Conservation (phyloP, 352 stramenopile species). For the Lagenidium sp. region DNA sequence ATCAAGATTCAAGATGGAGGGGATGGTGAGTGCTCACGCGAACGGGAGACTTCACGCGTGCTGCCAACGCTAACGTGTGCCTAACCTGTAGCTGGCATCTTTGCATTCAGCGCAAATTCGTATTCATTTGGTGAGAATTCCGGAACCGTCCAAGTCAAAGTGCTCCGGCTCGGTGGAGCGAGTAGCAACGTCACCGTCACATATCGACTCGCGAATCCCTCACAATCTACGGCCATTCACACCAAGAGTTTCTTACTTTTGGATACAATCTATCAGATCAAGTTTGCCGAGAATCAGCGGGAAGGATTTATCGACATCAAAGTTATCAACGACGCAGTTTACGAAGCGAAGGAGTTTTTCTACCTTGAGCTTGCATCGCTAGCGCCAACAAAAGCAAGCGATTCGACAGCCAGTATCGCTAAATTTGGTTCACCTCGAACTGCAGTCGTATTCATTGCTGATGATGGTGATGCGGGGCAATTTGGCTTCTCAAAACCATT, state of each 20-base stretch:
- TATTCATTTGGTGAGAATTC: conserved; percentile 45
- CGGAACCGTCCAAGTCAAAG: conserved; percentile 31
- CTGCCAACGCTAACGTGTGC: too few relatives aligned
- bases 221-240: conserved; percentile 37
- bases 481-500: conserved; percentile 48
- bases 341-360: conserved; percentile 60
- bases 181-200: conserved; percentile 25
- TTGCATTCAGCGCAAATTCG: conserved; percentile 38
- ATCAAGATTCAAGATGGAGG: conserved; percentile 25
- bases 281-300: conserved; percentile 36
- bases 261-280: conserved; percentile 25
- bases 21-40: conserved; percentile 29
- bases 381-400: conserved; percentile 19
- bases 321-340: conserved; percentile 50
- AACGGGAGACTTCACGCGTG: too few relatives aligned
- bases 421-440: conserved; percentile 22
- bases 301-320: conserved; percentile 32
- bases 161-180: conserved; percentile 29
- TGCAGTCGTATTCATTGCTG: conserved; percentile 34
- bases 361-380: conserved; percentile 39
- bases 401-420: conserved; percentile 20
- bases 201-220: conserved; percentile 36
- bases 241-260: conserved; percentile 53
- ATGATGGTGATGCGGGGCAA: conserved; percentile 49
- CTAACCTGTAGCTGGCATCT: conserved; percentile 28